Evolutionary conservation across 129 eudicot species (phyloP).

Genomic region (Escallonia rubra): DNA sequence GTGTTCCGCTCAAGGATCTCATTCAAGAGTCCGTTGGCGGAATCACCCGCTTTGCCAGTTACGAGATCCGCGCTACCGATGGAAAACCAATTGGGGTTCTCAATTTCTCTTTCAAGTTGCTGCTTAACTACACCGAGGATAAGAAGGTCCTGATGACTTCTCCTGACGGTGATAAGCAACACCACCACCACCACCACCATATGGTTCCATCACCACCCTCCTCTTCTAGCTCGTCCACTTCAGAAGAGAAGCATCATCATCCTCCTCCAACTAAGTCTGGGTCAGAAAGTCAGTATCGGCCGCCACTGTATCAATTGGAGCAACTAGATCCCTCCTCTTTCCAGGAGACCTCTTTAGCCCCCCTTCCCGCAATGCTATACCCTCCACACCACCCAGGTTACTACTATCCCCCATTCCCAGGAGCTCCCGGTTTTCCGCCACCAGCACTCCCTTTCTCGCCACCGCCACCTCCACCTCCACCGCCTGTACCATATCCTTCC

Average conservation of each 20-base stretch:
- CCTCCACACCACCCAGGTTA: background rate
- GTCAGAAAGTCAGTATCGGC: too few relatives aligned
- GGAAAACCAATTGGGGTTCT: background rate
- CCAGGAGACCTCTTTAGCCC: too few relatives aligned
- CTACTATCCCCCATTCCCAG: background rate
- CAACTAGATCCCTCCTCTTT: too few relatives aligned
- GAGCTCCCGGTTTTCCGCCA: too few relatives aligned
- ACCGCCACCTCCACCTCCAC: background rate
- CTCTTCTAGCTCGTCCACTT: background rate
- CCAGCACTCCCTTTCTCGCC: background rate
- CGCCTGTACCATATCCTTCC: background rate
- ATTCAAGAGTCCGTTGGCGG: background rate
- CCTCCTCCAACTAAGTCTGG: too few relatives aligned
- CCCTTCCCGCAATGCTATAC: background rate
- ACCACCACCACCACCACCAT: background rate
- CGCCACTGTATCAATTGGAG: too few relatives aligned
- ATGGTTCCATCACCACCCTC: background rate
- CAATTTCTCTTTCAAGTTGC: conserved; percentile 1
- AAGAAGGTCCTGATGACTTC: too few relatives aligned
- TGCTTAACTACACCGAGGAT: too few relatives aligned
- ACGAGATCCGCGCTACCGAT: background rate
- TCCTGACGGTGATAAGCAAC: background rate
- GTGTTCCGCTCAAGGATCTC: background rate
- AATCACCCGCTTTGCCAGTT: background rate
- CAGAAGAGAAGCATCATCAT: too few relatives aligned